Percentiles rank a stretch among this genome's conserved stretches.
phyloP scores from a whole-genome alignment of 371 early-diverging fungal genomes.

The Actinomucor elegans region DNA sequence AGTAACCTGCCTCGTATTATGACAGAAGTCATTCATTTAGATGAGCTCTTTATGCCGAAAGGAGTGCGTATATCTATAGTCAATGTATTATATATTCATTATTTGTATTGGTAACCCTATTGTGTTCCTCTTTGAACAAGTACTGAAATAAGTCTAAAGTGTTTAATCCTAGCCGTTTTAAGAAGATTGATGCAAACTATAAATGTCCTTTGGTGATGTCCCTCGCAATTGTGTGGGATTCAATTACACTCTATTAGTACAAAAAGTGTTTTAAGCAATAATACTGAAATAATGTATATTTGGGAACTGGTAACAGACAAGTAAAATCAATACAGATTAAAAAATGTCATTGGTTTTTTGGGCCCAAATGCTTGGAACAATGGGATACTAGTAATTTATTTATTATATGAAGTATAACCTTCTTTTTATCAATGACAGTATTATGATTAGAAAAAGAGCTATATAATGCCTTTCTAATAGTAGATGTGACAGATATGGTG shows the following conservation, averaged over 20 bases:
- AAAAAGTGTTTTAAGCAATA: constrained; percentile 44
- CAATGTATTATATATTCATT: neutral
- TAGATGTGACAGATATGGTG: neutral
- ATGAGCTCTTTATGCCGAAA: constrained; percentile 45
- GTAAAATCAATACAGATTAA: constrained; percentile 24
- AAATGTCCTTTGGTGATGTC: constrained; percentile 42
- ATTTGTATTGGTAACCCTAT: constrained; percentile 19
- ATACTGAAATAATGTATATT: constrained; percentile 26
- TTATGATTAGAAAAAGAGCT: too few relatives aligned
- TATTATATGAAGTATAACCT: neutral
- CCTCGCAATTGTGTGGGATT: constrained; percentile 39
- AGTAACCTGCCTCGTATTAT: constrained; percentile 28
- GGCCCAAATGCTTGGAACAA: constrained; percentile 25
- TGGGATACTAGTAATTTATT: neutral
- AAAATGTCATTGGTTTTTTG: constrained; percentile 28
- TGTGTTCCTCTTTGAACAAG: constrained; percentile 20
- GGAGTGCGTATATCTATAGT: constrained; percentile 33
- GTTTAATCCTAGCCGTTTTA: constrained; percentile 35
- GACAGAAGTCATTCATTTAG: constrained; percentile 37
- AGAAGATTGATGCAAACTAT: constrained; percentile 12
- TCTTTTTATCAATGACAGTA: neutral
- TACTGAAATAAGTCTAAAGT: constrained; percentile 28
- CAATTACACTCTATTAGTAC: constrained; percentile 48
- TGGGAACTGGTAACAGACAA: constrained; percentile 26
- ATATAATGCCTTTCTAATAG: too few relatives aligned